Base-by-base conservation (phyloP, 75 land plant species). In the Selaginella moellendorffii region DNA sequence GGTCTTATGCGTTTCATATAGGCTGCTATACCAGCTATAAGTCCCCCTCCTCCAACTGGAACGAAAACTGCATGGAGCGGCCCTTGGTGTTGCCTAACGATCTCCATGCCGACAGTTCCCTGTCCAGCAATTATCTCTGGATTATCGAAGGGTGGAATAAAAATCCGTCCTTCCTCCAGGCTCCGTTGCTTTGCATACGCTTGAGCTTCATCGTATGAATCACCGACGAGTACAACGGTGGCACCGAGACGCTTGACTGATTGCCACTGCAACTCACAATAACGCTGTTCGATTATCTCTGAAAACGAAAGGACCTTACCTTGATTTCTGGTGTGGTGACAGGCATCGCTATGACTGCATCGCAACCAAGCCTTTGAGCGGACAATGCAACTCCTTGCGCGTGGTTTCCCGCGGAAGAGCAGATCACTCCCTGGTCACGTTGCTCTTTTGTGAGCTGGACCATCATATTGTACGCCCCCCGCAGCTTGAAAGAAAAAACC, bases 351-450 rank as follows among this genome's bases (percentile, higher is more conserved):
- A 88, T 83, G 1, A 82, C 80, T 30, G 89, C 93, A 82, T 71
- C 63, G 53, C 90, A 85, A 5, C 74, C 70, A 22, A 88, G 64
- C 64, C 58, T 71, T 58, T 68, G 68, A 21, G 90, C 93, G 52
- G 93, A 74, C 51, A 88, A 67, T 27, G 93, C 93, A 72, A 88
- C 93, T 5, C 93, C 93, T 75, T 88, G 93, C 1, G 93, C 93
- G 75, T 88, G 93, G 46, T 88, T 88, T 24, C 93, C 88, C 30
- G 93, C 93, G n/a, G 93, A 88, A 18, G 93, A 85, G 66, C 86
- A 85, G 1, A 85, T 79, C 29, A 88, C 93, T 8, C 93, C 93
- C 61, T 53, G 77, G 28, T 82, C 72, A 62, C 85, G 29, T 68
- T 78, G 79, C 27, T 82, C 85, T 23, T 26, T 71, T n/a, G 83